Percentiles rank a stretch among this genome's conserved stretches.
Conservation (phyloP, 306 rosid genomes). For the Fragaria nilgerrensis region DNA sequence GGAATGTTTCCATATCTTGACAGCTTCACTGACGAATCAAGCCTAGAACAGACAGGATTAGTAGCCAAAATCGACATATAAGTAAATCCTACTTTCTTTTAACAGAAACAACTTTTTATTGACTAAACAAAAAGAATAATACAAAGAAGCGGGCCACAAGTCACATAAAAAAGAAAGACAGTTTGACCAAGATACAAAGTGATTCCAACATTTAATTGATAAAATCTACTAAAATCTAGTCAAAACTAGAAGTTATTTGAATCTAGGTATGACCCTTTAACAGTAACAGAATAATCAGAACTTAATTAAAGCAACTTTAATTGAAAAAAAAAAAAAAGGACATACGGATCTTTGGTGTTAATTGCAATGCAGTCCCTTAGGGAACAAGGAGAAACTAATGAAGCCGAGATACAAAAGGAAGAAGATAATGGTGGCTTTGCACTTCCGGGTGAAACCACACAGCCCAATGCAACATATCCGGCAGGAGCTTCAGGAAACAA, state of each 20-base stretch:
- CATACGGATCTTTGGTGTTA: slow-evolving; percentile 58
- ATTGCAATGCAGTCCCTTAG: slow-evolving; percentile 75
- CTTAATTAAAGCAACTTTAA: neutral
- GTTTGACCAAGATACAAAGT: neutral
- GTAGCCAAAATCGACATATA: neutral
- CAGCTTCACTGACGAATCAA: neutral
- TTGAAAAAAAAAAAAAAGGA: neutral
- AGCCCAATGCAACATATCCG: slow-evolving; percentile 91
- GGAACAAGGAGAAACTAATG: slow-evolving; percentile 73
- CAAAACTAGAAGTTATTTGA: neutral
- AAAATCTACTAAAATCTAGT: neutral
- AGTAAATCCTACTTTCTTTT: neutral
- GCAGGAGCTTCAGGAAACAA: slow-evolving; percentile 93
- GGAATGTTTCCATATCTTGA: neutral
- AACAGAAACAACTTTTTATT: neutral
- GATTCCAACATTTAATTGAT: slow-evolving; percentile 5
- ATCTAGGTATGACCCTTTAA: neutral
- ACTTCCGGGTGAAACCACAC: slow-evolving; percentile 72
- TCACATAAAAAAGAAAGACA: neutral
- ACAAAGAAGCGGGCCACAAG: neutral
- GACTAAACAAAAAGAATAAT: neutral
- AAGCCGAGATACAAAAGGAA: slow-evolving; percentile 66
- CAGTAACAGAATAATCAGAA: neutral
- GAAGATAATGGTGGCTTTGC: slow-evolving; percentile 73
- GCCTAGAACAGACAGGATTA: neutral